A percentile compares a stretch with the other conserved stretches of the same genome.
These are phyloP conservation scores for Candida fluviatilis DNA, from an alignment of 805 yeast genomes.

Conservation along the genomic window DNA sequence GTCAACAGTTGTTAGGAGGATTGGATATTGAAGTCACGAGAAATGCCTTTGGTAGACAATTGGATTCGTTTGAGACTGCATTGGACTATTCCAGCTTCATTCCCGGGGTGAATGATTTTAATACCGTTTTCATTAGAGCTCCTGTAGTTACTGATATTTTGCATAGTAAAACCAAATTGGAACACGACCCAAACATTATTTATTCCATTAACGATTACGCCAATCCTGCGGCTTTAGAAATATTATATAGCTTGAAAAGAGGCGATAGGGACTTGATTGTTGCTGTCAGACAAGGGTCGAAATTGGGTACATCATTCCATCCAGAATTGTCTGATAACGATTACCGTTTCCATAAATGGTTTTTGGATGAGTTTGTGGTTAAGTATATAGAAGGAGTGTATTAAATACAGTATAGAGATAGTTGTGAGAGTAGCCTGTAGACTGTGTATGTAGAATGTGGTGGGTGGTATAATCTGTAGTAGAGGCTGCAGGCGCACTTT, in stretches of 20 bases:
- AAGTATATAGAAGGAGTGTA: conserved; percentile 3
- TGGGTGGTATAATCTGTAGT: too few relatives aligned
- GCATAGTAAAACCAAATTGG: background rate
- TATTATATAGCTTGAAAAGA: conserved; percentile 33
- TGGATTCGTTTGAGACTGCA: conserved; percentile 54
- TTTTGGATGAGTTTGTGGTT: conserved; percentile 52
- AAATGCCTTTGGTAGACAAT: conserved; percentile 77
- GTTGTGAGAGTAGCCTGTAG: too few relatives aligned
- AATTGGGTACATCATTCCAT: conserved; percentile 74
- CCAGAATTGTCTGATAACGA: conserved; percentile 63
- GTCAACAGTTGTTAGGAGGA: conserved; percentile 59
- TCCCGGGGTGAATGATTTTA: conserved; percentile 36
- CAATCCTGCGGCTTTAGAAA: conserved; percentile 31
- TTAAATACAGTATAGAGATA: too few relatives aligned
- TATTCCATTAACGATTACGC: conserved; percentile 18
- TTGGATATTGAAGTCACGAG: conserved; percentile 60
- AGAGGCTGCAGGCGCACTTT: too few relatives aligned
- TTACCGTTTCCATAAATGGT: conserved; percentile 66
- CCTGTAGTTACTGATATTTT: conserved; percentile 51
- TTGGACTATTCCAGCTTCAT: conserved; percentile 45
- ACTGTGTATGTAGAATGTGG: too few relatives aligned
- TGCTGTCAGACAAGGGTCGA: conserved; percentile 66
- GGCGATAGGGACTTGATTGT: conserved; percentile 44
- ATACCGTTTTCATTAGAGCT: conserved; percentile 66
- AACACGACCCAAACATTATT: conserved; percentile 11